Evolutionary conservation across 2,329 filamentous ascomycete species (phyloP).

Genomic region (Cladosporium cucumerinum): DNA sequence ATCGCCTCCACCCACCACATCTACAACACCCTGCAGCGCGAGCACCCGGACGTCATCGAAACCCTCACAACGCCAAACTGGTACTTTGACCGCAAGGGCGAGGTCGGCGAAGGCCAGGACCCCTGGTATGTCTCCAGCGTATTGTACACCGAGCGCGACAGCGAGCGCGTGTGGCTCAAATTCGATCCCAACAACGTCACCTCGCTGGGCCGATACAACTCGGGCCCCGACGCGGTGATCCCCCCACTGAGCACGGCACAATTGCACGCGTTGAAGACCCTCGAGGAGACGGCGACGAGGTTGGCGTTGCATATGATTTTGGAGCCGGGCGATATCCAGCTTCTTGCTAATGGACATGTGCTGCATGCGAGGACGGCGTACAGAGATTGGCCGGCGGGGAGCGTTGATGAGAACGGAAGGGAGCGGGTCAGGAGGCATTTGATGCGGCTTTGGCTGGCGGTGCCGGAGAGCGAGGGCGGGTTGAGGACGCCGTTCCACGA

Average conservation of each 20-base stretch:
- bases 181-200: constrained; percentile 85
- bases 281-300: constrained; percentile 70
- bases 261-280: constrained; percentile 59
- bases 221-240: constrained; percentile 63
- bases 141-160: constrained; percentile 69
- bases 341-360: constrained; percentile 72
- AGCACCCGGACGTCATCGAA: constrained; percentile 73
- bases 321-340: constrained; percentile 83
- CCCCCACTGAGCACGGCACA: constrained; percentile 67
- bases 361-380: constrained; percentile 78
- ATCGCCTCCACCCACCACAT: constrained; percentile 73
- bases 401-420: constrained; percentile 13
- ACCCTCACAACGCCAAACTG: constrained; percentile 71
- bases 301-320: constrained; percentile 77
- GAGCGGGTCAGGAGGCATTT: constrained; percentile 69
- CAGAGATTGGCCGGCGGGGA: constrained; percentile 58
- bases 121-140: constrained; percentile 69
- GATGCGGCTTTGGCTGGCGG: constrained; percentile 76
- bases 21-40: constrained; percentile 70
- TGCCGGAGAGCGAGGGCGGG: constrained; percentile 73
- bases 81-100: constrained; percentile 89
- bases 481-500: constrained; percentile 81
- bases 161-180: constrained; percentile 70
- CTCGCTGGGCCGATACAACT: constrained; percentile 69
- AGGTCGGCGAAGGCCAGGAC: constrained; percentile 68